Conservation (phyloP, 2,329 filamentous ascomycete species). For the Cercospora zeina region DNA sequence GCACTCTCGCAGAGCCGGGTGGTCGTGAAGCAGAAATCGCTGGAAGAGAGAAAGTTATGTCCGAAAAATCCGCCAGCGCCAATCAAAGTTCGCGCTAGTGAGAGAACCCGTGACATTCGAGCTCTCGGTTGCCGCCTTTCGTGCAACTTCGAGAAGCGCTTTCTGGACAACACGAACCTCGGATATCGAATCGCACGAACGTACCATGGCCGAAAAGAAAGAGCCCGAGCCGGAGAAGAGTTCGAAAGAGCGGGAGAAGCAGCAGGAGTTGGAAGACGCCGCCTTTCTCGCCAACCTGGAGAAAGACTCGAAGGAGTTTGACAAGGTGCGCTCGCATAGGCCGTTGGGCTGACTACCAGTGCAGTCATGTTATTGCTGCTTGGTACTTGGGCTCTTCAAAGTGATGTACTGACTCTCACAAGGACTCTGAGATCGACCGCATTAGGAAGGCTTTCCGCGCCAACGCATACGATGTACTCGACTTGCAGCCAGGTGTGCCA, state of each 20-base stretch:
- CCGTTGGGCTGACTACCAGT: neutral
- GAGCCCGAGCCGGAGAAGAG: constrained; percentile 32
- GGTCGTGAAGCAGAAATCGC: constrained; percentile 2
- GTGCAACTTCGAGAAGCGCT: neutral
- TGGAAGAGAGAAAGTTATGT: constrained; percentile 14
- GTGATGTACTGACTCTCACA: neutral
- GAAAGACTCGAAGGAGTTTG: constrained; percentile 83
- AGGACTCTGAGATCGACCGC: constrained; percentile 94
- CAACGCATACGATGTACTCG: constrained; percentile 86
- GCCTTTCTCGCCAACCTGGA: constrained; percentile 80
- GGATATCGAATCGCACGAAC: neutral
- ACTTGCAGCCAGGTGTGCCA: constrained; percentile 90
- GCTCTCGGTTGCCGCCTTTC: neutral
- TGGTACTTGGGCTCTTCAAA: neutral
- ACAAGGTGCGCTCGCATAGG: constrained; percentile 63
- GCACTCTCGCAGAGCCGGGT: neutral
- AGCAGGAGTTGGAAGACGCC: constrained; percentile 53
- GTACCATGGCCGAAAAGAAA: constrained; percentile 14
- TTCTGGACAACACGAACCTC: neutral
- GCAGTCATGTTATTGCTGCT: neutral
- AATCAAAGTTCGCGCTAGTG: constrained; percentile 21
- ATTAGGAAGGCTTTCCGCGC: constrained; percentile 88
- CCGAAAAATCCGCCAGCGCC: constrained; percentile 14
- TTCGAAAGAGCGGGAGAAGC: constrained; percentile 36
- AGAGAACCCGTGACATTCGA: neutral